phyloP scores from a whole-genome alignment of 2,329 filamentous ascomycete species.

The Microsporum canis region DNA sequence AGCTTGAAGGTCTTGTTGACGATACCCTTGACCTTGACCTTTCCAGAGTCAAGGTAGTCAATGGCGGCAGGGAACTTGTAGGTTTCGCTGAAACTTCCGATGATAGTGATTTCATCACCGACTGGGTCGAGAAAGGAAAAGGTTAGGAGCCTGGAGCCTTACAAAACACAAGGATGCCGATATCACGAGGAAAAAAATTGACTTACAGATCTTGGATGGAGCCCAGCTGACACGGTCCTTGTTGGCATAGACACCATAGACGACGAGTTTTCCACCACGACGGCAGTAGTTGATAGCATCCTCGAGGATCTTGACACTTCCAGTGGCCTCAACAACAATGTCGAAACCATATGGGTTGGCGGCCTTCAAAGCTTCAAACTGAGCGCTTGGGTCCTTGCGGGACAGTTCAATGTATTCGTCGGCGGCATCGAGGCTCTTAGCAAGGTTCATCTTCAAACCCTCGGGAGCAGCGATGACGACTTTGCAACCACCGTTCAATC shows the following conservation, averaged over 20 bases:
- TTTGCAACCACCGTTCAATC: slow-evolving; percentile 56
- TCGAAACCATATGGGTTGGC: slow-evolving; percentile 64
- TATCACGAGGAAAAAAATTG: slow-evolving; percentile 17
- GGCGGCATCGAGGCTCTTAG: slow-evolving; percentile 39
- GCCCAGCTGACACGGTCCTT: slow-evolving; percentile 54
- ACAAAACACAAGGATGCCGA: background rate
- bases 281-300: slow-evolving; percentile 61
- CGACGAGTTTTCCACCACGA: slow-evolving; percentile 58
- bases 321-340: slow-evolving; percentile 60
- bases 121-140: slow-evolving; percentile 23
- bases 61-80: slow-evolving; percentile 57
- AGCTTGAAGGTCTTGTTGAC: slow-evolving; percentile 63
- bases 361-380: slow-evolving; percentile 51
- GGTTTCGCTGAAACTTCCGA: slow-evolving; percentile 62
- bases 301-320: slow-evolving; percentile 57
- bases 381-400: slow-evolving; percentile 42
- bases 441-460: slow-evolving; percentile 60
- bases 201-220: slow-evolving; percentile 58
- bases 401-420: slow-evolving; percentile 40
- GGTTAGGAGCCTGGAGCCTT: slow-evolving; percentile 2
- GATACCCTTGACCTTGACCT: slow-evolving; percentile 48
- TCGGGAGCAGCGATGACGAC: slow-evolving; percentile 58
- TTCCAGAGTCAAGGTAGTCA: slow-evolving; percentile 39
- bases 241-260: slow-evolving; percentile 59
- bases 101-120: slow-evolving; percentile 56